Conservation (phyloP, 1,139 yeast genomes). For the Suhomyces wounanorum region DNA sequence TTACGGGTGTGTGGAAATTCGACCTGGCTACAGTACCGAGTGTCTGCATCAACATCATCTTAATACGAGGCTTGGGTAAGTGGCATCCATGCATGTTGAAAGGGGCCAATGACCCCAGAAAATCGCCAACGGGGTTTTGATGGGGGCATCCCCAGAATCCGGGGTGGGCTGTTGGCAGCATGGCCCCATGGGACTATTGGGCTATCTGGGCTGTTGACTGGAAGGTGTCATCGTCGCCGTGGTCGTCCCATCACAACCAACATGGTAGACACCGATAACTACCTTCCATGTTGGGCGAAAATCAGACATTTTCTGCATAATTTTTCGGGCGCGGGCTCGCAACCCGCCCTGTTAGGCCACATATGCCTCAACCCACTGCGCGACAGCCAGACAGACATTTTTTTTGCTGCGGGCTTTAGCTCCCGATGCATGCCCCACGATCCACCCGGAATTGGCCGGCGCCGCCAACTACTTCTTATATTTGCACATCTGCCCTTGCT, state of each 20-base stretch:
- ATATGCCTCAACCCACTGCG: constrained; percentile 3
- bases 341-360: constrained; percentile 1
- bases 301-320: not conserved
- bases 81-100: too few species aligned
- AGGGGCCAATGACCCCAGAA: not conserved
- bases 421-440: constrained; percentile 12
- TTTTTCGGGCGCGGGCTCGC: not conserved
- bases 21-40: not conserved
- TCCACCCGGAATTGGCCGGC: constrained; percentile 14
- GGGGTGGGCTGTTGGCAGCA: not conserved
- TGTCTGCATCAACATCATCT: not conserved
- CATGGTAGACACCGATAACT: not conserved
- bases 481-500: constrained; percentile 3
- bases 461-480: constrained; percentile 3
- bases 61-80: not conserved
- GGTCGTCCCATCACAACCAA: not conserved
- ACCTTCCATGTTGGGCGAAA: not conserved
- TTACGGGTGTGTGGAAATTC: not conserved
- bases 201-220: not conserved
- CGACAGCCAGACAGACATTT: constrained; percentile 6
- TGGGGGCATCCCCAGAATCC: too few species aligned
- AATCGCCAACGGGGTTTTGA: not conserved
- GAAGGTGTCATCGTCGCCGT: not conserved
- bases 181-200: not conserved
- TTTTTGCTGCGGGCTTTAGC: constrained; percentile 4